Evolutionary conservation across 2,329 filamentous ascomycete genomes (phyloP).

Genomic region (Acephala macrosclerotiorum): DNA sequence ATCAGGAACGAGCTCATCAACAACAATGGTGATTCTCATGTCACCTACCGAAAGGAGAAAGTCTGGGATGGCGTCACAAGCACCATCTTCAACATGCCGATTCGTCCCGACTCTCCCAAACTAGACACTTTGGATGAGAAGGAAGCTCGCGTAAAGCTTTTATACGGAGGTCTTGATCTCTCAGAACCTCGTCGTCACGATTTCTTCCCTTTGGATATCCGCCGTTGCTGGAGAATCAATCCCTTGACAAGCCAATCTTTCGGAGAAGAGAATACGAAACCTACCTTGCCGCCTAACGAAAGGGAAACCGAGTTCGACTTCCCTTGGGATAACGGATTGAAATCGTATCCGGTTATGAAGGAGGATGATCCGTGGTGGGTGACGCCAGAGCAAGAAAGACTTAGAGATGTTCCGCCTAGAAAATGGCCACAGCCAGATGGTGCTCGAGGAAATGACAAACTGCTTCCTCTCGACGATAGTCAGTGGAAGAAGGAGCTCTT

Average conservation of each 20-base stretch:
- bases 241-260: background rate
- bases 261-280: background rate
- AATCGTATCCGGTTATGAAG: constrained; percentile 19
- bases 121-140: constrained; percentile 15
- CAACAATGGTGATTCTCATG: background rate
- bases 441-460: background rate
- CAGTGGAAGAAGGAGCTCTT: constrained; percentile 34
- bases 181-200: constrained; percentile 16
- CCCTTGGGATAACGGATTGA: constrained; percentile 24
- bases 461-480: constrained; percentile 30
- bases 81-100: constrained; percentile 42
- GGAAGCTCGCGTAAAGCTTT: constrained; percentile 4
- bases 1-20: constrained; percentile 8
- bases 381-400: constrained; percentile 30
- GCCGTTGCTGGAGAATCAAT: constrained; percentile 28
- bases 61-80: constrained; percentile 40
- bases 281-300: background rate
- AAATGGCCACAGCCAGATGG: constrained; percentile 27
- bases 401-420: constrained; percentile 34
- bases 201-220: constrained; percentile 41
- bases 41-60: constrained; percentile 31
- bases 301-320: constrained; percentile 15
- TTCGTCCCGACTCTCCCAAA: constrained; percentile 15
- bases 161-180: constrained; percentile 23
- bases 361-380: constrained; percentile 39